phyloP scores from a whole-genome alignment of 129 eudicot genomes.

The Heracleum sosnowskyi region DNA sequence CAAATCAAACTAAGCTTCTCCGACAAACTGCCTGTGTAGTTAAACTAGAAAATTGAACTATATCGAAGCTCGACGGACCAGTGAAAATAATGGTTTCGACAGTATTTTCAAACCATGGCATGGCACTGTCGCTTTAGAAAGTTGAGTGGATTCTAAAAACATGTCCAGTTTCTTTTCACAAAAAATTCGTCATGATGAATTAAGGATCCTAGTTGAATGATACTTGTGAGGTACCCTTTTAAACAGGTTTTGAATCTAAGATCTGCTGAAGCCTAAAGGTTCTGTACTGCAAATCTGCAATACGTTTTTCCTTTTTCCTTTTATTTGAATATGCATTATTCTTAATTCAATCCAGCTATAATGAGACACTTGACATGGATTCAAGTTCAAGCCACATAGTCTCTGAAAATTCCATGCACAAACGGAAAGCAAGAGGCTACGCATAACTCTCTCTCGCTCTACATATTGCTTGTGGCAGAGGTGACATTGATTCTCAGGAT shows the following conservation, averaged over 20 bases:
- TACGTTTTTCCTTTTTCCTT: not conserved
- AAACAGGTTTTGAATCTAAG: not conserved
- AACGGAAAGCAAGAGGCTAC: not conserved
- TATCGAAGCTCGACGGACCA: too few species aligned
- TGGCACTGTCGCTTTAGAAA: not conserved
- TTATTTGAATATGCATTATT: not conserved
- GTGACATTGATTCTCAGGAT: too few species aligned
- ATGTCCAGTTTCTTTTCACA: not conserved
- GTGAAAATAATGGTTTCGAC: too few species aligned
- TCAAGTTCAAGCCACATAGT: not conserved
- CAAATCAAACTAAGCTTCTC: not conserved
- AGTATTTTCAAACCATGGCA: too few species aligned
- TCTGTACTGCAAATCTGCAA: not conserved
- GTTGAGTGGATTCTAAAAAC: not conserved
- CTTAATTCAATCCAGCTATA: not conserved
- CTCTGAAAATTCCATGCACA: not conserved
- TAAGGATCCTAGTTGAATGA: not conserved
- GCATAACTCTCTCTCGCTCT: too few species aligned
- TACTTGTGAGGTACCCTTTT: not conserved
- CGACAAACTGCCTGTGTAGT: not conserved
- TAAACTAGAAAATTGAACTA: not conserved
- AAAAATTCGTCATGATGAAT: not conserved
- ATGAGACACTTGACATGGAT: conserved; percentile 2
- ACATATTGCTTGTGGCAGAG: too few species aligned
- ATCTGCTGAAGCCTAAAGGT: not conserved